Evolutionary conservation across 2,329 filamentous ascomycete species (phyloP), one percentile per base, ranked within the genome.

Genomic region (Microthyrium microscopicum): DNA sequence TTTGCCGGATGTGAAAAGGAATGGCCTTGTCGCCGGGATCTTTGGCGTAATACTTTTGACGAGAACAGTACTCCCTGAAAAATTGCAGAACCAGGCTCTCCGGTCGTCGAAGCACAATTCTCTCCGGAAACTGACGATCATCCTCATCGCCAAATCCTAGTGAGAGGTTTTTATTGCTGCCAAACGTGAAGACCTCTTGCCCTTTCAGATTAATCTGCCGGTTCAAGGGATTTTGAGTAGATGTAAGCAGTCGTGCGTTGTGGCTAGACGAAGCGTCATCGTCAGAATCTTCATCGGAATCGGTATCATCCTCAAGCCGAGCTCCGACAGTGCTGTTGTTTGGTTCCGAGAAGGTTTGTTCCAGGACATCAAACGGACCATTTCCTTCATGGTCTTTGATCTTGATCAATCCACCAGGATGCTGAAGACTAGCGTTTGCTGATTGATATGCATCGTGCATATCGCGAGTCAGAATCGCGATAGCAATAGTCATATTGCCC

Each of bases 371-470:
- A 43, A 95, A 87, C 0, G 89, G 87, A 43, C 84, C 92, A 49
- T 91, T 84, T 7, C 87, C 87, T 55, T 95, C 89, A 38, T 80
- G 74, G 48, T 98, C 89, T 53, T 95, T 98, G 33, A 89, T 82
- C 58, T 92, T 94, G 47, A 94, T 85, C 26, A 95, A 59, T 19
- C 76, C 77, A 7, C 77, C 75, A 20, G 75, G 70, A 46, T 72
- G 72, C 42, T 71, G 64, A 13, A 69, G 61, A 11, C 64, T 67
- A 17, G 65, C 66, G 13, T 66, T 60, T 5, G 70, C 70, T 41
- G 75, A 73, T 26, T 73, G 64, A 4, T 66, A 63, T 18, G 66
- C 66, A 46, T 84, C 73, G 24, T 66, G 68, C 16, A 74, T 64
- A 50, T 94, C 87, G 43, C 77, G 77, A 33, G 77, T 72, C 41